Evolutionary conservation across 2,329 filamentous ascomycete species (phyloP), one percentile per base, ranked within the genome.

Genomic region (Talaromyces albobiverticillius): DNA sequence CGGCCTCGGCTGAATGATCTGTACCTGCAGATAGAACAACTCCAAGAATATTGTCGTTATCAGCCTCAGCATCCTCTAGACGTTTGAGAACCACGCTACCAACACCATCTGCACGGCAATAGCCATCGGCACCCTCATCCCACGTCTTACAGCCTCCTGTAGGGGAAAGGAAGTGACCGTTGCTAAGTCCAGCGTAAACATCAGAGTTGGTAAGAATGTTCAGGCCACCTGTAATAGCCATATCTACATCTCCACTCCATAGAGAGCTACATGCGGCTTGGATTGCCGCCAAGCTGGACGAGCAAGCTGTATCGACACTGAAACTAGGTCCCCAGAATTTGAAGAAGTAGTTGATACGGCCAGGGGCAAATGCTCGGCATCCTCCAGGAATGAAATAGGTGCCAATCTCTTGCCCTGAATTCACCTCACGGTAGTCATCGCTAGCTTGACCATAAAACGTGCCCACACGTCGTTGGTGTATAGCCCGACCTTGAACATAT

Each of bases 241-340:
- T 90, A 64, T 92, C 88, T 57, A 86, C 89, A 61, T 93, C 89
- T 53, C 84, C 83, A 4, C 83, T 80, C 80, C 85, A 86, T 16
- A 90, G 75, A 0, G 88, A 82, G 3, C 84, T 85, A 71, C 87
- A 90, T 11, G 82, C 81, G 3, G 87, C 73, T 61, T 89, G 83
- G 41, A 89, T 83, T 1, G 85, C 85, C 4, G 86, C 84, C 4
- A 87, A 77, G 57, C 83, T 85, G 1, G 86, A 88, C 0, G 86
- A 88, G 64, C 87, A 89, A 4, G 87, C 87, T 16, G 86, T 89
- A 61, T 89, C 87, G 46, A 89, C 76, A 49, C 80, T 86, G 66
- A 82, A 84, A 6, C 82, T 86, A 0, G 86, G 86, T 0, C 87
- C 87, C 38, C 78, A 82, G 70, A 88, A 89, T 61, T 87, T 86